Base-by-base conservation (phyloP, 2,329 filamentous ascomycete species). In the Neoscytalidium dimidiatum region DNA sequence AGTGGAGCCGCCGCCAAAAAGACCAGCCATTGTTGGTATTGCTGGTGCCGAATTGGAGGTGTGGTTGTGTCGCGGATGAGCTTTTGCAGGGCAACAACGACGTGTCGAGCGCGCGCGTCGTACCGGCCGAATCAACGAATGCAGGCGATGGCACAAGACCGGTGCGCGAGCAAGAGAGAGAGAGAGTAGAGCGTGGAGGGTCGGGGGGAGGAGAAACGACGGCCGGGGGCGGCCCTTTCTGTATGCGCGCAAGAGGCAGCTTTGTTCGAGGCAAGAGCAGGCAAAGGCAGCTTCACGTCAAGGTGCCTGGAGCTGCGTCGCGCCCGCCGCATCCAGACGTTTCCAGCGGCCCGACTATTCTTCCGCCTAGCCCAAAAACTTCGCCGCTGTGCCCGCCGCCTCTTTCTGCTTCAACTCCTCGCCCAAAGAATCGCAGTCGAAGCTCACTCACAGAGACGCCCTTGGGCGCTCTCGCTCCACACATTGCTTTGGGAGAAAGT, bases 401-500 rank as follows among this genome's bases (percentile, higher is more conserved):
- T 41, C 48, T 46, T 78, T 77, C 56, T 66, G 66, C 76, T 81
- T 82, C 87, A 87, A 88, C 89, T 91, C 88, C 92, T 97, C 94
- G 94, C 86, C 94, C 92, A 88, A 97, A 92, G 92, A 92, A 97
- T 97, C 94, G 94, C 94, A 90, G 89, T 96, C 93, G 90, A 97
- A 97, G 94, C 94, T 92, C 82, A 93, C 92, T 90, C 83, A 96
- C 92, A 90, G 92, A 66, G 64, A 86, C 75, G 75, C 73, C 72
- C 38, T 46, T 73, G 73, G 77, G 73, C 73, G 73, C 75, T 73
- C 69, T 72, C 72, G 73, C 69, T 63, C 53, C 21, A 74, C 73
- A 78, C 61, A 77, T 71, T 69, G 94, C 94, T 97, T 97, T 95
- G 93, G 94, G 94, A 97, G 94, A 98, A 98, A 98, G 94, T 98